phyloP scores from a whole-genome alignment of 306 rosid species.

The Lagenaria siceraria region DNA sequence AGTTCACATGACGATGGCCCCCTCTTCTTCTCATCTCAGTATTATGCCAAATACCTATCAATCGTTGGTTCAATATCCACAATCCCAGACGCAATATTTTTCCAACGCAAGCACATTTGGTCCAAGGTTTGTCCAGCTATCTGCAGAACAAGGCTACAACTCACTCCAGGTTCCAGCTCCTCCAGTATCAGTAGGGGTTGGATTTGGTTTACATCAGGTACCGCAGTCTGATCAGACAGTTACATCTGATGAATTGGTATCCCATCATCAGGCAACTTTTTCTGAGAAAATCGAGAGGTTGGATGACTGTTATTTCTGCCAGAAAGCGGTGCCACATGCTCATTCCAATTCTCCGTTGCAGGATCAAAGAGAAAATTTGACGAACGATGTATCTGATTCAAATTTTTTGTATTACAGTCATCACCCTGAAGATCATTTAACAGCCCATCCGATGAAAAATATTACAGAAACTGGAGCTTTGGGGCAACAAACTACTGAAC shows the following conservation, averaged over 20 bases:
- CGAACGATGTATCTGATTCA: constrained; percentile 34
- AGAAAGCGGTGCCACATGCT: constrained; percentile 63
- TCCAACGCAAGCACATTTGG: constrained; percentile 40
- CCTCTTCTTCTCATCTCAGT: constrained; percentile 36
- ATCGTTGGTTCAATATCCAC: constrained; percentile 40
- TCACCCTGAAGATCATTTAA: constrained; percentile 31
- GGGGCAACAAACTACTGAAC: constrained; percentile 38
- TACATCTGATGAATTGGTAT: constrained; percentile 33
- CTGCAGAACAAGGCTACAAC: constrained; percentile 51
- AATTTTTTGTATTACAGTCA: constrained; percentile 33
- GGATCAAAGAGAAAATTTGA: constrained; percentile 31
- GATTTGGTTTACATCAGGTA: constrained; percentile 57
- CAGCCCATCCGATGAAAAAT: constrained; percentile 32
- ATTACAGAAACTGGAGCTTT: constrained; percentile 31
- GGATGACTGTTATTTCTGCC: constrained; percentile 66
- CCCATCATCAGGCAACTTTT: constrained; percentile 41
- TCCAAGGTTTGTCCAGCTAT: constrained; percentile 49
- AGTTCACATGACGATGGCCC: constrained; percentile 37
- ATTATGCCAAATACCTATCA: constrained; percentile 38
- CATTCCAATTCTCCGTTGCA: constrained; percentile 62
- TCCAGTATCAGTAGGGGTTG: constrained; percentile 34
- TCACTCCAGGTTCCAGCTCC: constrained; percentile 46
- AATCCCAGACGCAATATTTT: constrained; percentile 39
- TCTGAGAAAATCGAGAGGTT: constrained; percentile 31
- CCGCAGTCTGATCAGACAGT: constrained; percentile 37